These are phyloP conservation scores for Coix lacrymajobi DNA, from an alignment of 176 grass and related monocot species.

Conservation along the genomic window DNA sequence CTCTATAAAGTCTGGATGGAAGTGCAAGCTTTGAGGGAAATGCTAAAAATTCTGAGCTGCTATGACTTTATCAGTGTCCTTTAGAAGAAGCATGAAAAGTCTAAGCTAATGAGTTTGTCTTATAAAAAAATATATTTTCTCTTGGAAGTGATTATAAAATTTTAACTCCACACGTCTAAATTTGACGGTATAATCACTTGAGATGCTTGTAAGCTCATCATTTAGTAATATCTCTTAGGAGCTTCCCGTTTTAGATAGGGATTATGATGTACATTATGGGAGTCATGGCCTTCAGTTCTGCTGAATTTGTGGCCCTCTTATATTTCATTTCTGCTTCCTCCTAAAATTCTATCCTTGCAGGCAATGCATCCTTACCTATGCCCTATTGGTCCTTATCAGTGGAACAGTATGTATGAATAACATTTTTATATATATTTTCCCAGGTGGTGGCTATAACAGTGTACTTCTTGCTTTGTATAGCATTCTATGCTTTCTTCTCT, in stretches of 20 bases:
- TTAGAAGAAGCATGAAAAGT: not conserved
- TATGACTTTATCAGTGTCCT: not conserved
- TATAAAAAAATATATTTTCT: not conserved
- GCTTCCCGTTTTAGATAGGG: not conserved
- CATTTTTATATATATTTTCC: not conserved
- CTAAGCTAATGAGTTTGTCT: not conserved
- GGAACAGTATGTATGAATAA: not conserved
- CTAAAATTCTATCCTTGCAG: not conserved
- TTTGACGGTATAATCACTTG: not conserved
- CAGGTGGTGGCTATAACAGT: conserved; percentile 99
- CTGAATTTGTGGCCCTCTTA: not conserved
- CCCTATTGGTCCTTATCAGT: not conserved
- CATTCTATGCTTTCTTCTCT: conserved; percentile 98
- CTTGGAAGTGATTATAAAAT: not conserved
- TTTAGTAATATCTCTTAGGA: not conserved
- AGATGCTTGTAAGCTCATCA: not conserved
- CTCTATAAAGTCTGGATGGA: not conserved
- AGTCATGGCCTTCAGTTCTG: not conserved
- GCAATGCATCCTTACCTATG: not conserved
- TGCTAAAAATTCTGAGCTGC: not conserved
- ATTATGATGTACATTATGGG: not conserved
- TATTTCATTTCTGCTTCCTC: conserved; percentile 4
- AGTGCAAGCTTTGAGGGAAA: not conserved
- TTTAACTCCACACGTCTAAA: not conserved
- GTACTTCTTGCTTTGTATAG: conserved; percentile 87